These are phyloP conservation scores for Geranium brycei DNA, from an alignment of 345 rosid species.

Conservation along the genomic window DNA sequence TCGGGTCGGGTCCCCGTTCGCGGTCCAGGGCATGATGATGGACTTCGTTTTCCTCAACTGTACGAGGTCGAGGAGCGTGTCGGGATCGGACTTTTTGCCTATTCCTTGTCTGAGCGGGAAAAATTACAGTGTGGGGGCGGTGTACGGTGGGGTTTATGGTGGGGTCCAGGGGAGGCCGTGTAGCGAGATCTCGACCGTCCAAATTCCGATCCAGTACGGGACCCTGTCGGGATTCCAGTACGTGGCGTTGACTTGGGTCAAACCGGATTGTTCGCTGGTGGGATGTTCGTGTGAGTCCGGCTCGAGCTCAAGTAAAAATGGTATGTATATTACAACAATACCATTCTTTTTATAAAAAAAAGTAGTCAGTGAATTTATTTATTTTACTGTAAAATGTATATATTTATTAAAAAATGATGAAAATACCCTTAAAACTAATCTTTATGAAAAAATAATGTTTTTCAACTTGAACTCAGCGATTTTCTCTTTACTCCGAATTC, in stretches of 20 bases:
- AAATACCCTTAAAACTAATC: too few relatives aligned
- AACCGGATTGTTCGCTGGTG: slow-evolving; percentile 9
- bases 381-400: too few relatives aligned
- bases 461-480: too few relatives aligned
- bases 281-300: slow-evolving; percentile 2
- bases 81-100: neutral
- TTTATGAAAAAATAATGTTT: too few relatives aligned
- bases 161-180: neutral
- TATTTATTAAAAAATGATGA: too few relatives aligned
- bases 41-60: neutral
- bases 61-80: neutral
- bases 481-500: too few relatives aligned
- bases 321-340: too few relatives aligned
- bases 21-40: neutral
- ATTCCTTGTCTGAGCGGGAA: neutral
- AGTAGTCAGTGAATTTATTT: too few relatives aligned
- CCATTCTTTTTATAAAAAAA: too few relatives aligned
- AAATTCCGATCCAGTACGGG: slow-evolving; percentile 4
- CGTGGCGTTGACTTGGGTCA: slow-evolving; percentile 12
- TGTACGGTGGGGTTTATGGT: too few relatives aligned
- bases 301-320: too few relatives aligned
- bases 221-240: neutral
- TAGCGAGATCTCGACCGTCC: slow-evolving; percentile 6
- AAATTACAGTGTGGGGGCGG: neutral
- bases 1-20: neutral